Base-by-base conservation (phyloP, 2,329 filamentous ascomycete genomes). In the Ascochyta koolunga region DNA sequence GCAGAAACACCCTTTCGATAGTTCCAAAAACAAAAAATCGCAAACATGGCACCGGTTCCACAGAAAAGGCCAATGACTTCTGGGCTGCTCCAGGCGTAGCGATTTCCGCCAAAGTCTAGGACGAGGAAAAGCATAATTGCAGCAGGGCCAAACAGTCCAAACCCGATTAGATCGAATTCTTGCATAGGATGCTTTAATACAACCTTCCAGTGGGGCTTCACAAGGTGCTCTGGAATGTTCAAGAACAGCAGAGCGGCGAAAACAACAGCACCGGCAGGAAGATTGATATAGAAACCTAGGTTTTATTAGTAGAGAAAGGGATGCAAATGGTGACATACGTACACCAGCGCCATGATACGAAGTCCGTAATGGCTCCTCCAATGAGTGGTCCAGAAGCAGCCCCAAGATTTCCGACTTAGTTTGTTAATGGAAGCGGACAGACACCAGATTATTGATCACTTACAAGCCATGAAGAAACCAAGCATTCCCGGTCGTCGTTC, bases 1-100 rank as follows among this genome's bases (percentile, higher is more conserved):
- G 88, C 87, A 61, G 84, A 82, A 44, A 77, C 76, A 2, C 86
- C 87, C 9, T 89, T 50, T 79, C 80, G 72, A 22, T 72, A 38
- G 80, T 83, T 72, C 90, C 87, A 59, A 82, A 81, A 51, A 83
- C 66, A 41, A 86, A 65, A 65, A 88, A 83, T 2, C 24, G 77
- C 52, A 58, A 83, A 83, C 3, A 53, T 65, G 37, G 76, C 56
- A 16, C 80, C 52, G 2, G 82, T 66, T 46, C 81, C 77, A 0
- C 82, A 68, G 22, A 83, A 75, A 8, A 84, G 67, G 51, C 79
- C 81, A 43, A 83, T 80, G 4, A 83, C 80, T 40, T 79, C 80
- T 0, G 79, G 65, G 1, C 77, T 80, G 46, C 67, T 68, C 81
- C 81, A 84, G 1, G 80, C 71, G 43, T 77, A 80, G 0, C 72